Conservation (phyloP, 352 stramenopile genomes). For the Phytopythium kandeliae region DNA sequence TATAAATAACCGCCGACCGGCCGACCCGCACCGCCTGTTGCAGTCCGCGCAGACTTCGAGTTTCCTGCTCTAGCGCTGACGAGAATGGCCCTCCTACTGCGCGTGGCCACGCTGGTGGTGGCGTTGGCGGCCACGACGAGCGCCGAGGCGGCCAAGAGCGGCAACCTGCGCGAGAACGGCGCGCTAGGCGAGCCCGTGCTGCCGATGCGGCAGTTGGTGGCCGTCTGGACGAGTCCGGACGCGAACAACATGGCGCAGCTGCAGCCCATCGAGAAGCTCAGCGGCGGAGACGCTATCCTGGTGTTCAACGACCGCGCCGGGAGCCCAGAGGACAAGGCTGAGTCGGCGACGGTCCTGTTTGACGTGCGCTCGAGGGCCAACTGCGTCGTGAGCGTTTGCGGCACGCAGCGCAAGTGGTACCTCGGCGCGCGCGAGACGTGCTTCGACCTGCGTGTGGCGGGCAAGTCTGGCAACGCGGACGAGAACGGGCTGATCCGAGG, state of each 20-base stretch:
- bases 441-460: conserved; percentile 65
- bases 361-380: conserved; percentile 61
- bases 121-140: not conserved
- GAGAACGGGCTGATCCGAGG: conserved; percentile 63
- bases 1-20: too few relatives aligned
- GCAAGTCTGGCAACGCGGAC: conserved; percentile 40
- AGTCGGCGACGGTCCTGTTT: conserved; percentile 64
- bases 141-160: conserved; percentile 13
- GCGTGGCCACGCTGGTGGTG: not conserved
- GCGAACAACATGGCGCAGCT: conserved; percentile 18
- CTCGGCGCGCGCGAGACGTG: conserved; percentile 56
- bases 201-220: conserved; percentile 30
- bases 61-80: not conserved
- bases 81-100: not conserved
- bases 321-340: conserved; percentile 22
- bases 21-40: too few relatives aligned
- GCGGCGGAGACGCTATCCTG: conserved; percentile 56
- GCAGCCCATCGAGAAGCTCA: conserved; percentile 43
- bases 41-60: not conserved
- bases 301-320: conserved; percentile 58
- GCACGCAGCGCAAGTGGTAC: conserved; percentile 56
- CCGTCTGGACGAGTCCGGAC: conserved; percentile 26
- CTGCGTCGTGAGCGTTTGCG: conserved; percentile 74
- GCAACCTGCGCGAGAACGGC: conserved; percentile 27
- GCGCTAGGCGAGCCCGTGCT: conserved; percentile 12